A percentile compares a stretch with the other conserved stretches of the same genome.
Evolutionary conservation across 768 basidiomycete genomes (phyloP).

Genomic region (Pisolithus orientalis): DNA sequence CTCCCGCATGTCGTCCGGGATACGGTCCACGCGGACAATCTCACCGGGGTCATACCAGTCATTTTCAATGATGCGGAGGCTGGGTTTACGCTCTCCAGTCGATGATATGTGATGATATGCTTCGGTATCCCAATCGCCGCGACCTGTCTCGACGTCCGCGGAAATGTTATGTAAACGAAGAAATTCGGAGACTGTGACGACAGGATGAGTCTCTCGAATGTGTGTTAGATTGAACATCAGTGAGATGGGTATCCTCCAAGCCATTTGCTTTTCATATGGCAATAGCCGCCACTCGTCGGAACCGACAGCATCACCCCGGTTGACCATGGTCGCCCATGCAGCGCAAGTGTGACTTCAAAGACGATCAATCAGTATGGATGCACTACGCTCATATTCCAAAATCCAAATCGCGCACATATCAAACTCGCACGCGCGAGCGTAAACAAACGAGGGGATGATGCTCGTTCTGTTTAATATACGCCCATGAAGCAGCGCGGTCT

Average conservation of each 20-base stretch:
- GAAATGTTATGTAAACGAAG: constrained; percentile 34
- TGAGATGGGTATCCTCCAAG: constrained; percentile 28
- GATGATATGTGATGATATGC: constrained; percentile 26
- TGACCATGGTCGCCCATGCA: constrained; percentile 39
- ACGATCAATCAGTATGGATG: neutral
- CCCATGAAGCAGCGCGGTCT: constrained; percentile 38
- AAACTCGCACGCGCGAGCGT: constrained; percentile 40
- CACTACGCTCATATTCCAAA: neutral
- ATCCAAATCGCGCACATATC: constrained; percentile 15
- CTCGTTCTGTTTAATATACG: constrained; percentile 36
- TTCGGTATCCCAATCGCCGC: constrained; percentile 32
- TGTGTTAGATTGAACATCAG: constrained; percentile 40
- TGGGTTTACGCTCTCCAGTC: constrained; percentile 12
- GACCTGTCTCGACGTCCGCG: constrained; percentile 26
- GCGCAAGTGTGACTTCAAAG: constrained; percentile 29
- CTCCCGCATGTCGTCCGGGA: constrained; percentile 16
- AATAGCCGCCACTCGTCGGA: constrained; percentile 34
- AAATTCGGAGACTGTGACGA: constrained; percentile 37
- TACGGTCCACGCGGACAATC: constrained; percentile 26
- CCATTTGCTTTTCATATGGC: constrained; percentile 33
- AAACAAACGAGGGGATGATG: constrained; percentile 40
- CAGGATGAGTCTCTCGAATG: constrained; percentile 29
- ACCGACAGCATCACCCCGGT: constrained; percentile 35
- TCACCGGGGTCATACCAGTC: constrained; percentile 25
- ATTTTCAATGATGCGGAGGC: constrained; percentile 29